Conservation (phyloP, 768 basidiomycete genomes). For the Rhizopogon salebrosus region DNA sequence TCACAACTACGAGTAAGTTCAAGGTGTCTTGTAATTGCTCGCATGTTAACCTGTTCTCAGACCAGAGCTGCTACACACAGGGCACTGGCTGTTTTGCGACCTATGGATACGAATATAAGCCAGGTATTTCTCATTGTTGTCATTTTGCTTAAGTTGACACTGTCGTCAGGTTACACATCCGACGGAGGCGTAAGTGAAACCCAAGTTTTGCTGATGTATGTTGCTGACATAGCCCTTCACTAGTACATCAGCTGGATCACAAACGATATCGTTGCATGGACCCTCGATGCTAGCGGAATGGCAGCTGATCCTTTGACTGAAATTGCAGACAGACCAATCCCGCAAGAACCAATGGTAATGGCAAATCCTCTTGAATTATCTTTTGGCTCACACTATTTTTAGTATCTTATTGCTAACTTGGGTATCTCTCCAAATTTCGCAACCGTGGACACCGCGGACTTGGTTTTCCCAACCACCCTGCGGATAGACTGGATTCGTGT, state of each 20-base stretch:
- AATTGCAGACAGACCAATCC: slow-evolving; percentile 64
- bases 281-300: slow-evolving; percentile 57
- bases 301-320: slow-evolving; percentile 49
- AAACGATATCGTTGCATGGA: slow-evolving; percentile 62
- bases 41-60: slow-evolving; percentile 24
- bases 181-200: slow-evolving; percentile 43
- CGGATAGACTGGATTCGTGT: slow-evolving; percentile 85
- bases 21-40: neutral
- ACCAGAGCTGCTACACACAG: slow-evolving; percentile 64
- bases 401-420: slow-evolving; percentile 84
- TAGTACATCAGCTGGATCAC: slow-evolving; percentile 82
- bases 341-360: slow-evolving; percentile 81
- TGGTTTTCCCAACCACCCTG: slow-evolving; percentile 74
- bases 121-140: slow-evolving; percentile 37
- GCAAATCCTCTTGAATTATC: neutral
- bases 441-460: slow-evolving; percentile 59
- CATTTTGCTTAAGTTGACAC: neutral
- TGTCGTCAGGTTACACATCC: slow-evolving; percentile 17
- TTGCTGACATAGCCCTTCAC: neutral
- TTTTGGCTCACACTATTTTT: slow-evolving; percentile 2
- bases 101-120: slow-evolving; percentile 81
- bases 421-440: slow-evolving; percentile 85
- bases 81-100: slow-evolving; percentile 49
- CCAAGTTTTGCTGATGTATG: neutral
- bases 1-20: slow-evolving; percentile 52